phyloP scores from a whole-genome alignment of 2,329 filamentous ascomycete species.

The Epichloe typhina region DNA sequence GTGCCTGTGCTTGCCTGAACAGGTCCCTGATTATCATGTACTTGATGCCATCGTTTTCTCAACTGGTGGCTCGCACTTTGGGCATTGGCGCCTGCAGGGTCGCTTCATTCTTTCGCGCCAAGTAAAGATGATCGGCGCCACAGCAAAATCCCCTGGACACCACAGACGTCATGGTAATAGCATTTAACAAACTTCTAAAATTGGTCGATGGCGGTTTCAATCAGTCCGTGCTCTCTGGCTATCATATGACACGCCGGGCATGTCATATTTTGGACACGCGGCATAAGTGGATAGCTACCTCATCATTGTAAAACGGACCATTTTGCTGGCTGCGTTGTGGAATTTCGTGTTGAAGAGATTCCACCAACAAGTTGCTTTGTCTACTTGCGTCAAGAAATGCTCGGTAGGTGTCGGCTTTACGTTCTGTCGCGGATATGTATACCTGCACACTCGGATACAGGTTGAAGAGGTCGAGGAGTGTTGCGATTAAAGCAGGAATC shows the following conservation, averaged over 20 bases:
- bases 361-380: constrained; percentile 29
- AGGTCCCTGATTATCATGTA: background rate
- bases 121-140: background rate
- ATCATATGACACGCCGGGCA: background rate
- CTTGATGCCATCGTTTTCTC: background rate
- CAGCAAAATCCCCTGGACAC: background rate
- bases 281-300: constrained; percentile 44
- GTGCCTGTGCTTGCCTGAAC: background rate
- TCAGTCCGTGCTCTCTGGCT: too few species aligned
- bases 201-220: too few species aligned
- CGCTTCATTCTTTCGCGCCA: background rate
- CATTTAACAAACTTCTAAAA: background rate
- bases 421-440: constrained; percentile 56
- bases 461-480: constrained; percentile 47
- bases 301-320: constrained; percentile 51
- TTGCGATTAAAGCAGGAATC: constrained; percentile 51
- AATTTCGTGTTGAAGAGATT: constrained; percentile 29
- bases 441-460: constrained; percentile 43
- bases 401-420: constrained; percentile 56
- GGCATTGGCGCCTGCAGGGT: background rate
- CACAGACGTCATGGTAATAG: background rate
- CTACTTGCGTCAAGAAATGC: constrained; percentile 48
- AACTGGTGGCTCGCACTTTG: background rate
- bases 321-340: constrained; percentile 28
- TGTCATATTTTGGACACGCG: constrained; percentile 13